Conservation (phyloP, 345 rosid genomes). For the Nephelium lappaceum region DNA sequence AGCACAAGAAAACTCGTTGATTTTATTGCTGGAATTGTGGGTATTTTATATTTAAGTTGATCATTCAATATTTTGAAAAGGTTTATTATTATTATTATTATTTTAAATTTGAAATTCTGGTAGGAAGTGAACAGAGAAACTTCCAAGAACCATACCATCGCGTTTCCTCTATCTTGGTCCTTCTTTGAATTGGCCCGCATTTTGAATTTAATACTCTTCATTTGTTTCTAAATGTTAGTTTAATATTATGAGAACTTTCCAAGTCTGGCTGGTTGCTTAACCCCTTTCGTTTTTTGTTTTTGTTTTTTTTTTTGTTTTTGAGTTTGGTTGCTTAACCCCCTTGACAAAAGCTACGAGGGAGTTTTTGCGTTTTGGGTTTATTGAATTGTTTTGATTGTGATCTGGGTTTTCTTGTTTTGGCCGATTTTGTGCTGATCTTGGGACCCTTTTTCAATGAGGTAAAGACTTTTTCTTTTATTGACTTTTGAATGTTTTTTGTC, state of each 20-base stretch:
- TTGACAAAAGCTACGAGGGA: background rate
- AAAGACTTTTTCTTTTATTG: background rate
- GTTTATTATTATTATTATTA: background rate
- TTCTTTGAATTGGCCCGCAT: slow-evolving; percentile 15
- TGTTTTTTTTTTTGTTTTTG: too few species aligned
- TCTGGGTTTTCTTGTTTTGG: slow-evolving; percentile 14
- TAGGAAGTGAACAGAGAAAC: background rate
- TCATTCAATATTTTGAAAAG: background rate
- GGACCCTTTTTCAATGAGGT: slow-evolving; percentile 20
- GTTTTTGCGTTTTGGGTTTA: background rate
- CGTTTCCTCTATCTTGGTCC: background rate
- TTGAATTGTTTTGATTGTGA: slow-evolving; percentile 18
- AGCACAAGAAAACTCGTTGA: background rate
- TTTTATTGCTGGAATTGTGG: background rate
- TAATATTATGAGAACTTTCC: slow-evolving; percentile 8
- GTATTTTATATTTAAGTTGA: background rate
- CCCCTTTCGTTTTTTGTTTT: too few species aligned
- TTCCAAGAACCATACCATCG: slow-evolving; percentile 17
- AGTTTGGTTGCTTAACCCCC: slow-evolving; percentile 4
- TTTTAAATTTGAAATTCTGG: background rate
- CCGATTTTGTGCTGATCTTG: background rate
- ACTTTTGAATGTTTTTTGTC: background rate
- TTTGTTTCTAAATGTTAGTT: background rate
- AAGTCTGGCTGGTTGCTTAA: slow-evolving; percentile 17
- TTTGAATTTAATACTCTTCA: background rate